A percentile compares a stretch with the other conserved stretches of the same genome.
phyloP scores from a whole-genome alignment of 306 rosid genomes.

The Clitoria ternatea region DNA sequence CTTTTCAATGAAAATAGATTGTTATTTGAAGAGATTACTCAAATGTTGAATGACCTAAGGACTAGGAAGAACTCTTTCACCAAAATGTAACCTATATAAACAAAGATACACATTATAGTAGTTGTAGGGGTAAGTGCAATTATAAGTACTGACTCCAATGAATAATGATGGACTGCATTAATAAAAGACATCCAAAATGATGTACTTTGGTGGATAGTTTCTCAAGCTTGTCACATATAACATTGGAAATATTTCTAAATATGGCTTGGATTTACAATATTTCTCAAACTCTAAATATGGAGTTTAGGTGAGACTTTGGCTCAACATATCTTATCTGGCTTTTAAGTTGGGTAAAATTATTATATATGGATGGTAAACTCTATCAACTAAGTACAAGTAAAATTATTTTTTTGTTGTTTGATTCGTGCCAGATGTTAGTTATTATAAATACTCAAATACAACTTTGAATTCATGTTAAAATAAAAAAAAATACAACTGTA shows the following conservation, averaged over 20 bases:
- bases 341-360: no score
- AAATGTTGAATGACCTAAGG: neutral
- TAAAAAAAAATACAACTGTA: no score
- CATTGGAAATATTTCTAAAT: neutral
- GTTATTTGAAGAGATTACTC: neutral
- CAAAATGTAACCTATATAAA: neutral
- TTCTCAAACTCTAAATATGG: neutral
- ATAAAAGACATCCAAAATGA: neutral
- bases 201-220: neutral
- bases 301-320: no score
- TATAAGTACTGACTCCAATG: neutral
- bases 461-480: no score
- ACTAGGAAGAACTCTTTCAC: neutral
- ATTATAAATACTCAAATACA: no score
- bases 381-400: no score
- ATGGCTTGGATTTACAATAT: neutral
- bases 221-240: neutral
- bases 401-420: no score
- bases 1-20: neutral
- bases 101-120: neutral
- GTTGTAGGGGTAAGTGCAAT: neutral
- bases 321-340: no score
- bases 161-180: neutral
- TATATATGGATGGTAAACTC: no score
- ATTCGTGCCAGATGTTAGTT: no score